Conservation (phyloP, 106 monocot species). For the Dendrobium catenatum region DNA sequence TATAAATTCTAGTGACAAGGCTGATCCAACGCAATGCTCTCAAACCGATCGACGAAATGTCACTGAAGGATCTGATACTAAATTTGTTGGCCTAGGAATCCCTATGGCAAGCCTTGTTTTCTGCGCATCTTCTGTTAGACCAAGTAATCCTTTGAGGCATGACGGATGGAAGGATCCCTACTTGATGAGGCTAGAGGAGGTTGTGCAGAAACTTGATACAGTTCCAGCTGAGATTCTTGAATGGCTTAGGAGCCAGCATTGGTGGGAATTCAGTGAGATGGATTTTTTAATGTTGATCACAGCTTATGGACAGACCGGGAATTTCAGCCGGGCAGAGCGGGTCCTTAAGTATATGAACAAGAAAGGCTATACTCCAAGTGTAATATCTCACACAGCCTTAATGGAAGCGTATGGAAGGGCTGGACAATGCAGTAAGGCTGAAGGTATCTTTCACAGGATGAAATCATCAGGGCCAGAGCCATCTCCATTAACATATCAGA, state of each 20-base stretch:
- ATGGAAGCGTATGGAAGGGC: constrained; percentile 94
- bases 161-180: too few species aligned
- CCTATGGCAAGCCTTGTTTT: too few species aligned
- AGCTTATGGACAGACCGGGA: constrained; percentile 74
- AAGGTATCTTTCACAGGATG: constrained; percentile 80
- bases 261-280: constrained; percentile 93
- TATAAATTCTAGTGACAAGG: too few species aligned
- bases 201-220: too few species aligned
- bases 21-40: too few species aligned
- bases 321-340: constrained; percentile 75
- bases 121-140: too few species aligned
- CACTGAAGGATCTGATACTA: too few species aligned
- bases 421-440: constrained; percentile 63
- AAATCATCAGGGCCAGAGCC: constrained; percentile 80
- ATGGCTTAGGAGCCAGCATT: constrained; percentile 87
- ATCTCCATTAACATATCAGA: constrained; percentile 86
- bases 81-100: too few species aligned
- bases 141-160: too few species aligned
- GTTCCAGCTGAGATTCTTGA: constrained; percentile 62
- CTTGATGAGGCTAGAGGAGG: too few species aligned
- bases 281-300: constrained; percentile 90
- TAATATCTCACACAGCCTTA: constrained; percentile 85
- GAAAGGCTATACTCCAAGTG: constrained; percentile 74
- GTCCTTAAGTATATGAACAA: constrained; percentile 76
- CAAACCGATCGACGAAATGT: too few species aligned